Conservation (phyloP, 129 eudicot genomes). For the Kitagawia praeruptora region DNA sequence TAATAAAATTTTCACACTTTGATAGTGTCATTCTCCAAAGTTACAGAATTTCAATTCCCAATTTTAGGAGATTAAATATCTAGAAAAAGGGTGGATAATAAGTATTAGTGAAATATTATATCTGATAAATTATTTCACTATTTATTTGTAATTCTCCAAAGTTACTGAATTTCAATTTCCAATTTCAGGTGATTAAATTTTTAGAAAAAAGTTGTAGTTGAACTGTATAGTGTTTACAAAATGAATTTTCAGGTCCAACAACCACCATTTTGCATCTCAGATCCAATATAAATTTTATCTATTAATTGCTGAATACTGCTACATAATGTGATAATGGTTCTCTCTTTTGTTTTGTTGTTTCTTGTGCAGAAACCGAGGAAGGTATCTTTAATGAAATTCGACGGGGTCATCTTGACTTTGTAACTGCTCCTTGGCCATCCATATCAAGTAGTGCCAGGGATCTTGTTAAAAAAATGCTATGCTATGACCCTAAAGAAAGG, state of each 20-base stretch:
- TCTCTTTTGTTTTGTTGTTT: constrained; percentile 12
- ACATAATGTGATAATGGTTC: background rate
- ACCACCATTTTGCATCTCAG: background rate
- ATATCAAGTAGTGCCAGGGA: constrained; percentile 91
- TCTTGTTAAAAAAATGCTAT: constrained; percentile 90
- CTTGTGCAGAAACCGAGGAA: constrained; percentile 76
- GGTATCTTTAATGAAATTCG: constrained; percentile 72
- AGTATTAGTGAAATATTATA: background rate
- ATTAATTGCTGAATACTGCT: background rate
- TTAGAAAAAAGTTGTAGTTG: background rate
- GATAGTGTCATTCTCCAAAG: background rate
- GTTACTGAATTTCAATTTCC: background rate
- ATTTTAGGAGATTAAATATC: background rate
- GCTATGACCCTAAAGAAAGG: constrained; percentile 68
- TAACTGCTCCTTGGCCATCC: constrained; percentile 94
- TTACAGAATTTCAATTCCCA: background rate
- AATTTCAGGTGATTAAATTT: background rate
- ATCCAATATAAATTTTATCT: background rate
- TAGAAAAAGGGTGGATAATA: background rate
- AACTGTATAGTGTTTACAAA: background rate
- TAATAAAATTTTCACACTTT: no score
- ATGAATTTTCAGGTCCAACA: background rate
- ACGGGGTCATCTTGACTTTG: constrained; percentile 85
- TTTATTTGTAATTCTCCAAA: background rate
- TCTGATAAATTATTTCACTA: background rate